Conservation (phyloP, 2,329 filamentous ascomycete genomes). For the Onygenales sp. region DNA sequence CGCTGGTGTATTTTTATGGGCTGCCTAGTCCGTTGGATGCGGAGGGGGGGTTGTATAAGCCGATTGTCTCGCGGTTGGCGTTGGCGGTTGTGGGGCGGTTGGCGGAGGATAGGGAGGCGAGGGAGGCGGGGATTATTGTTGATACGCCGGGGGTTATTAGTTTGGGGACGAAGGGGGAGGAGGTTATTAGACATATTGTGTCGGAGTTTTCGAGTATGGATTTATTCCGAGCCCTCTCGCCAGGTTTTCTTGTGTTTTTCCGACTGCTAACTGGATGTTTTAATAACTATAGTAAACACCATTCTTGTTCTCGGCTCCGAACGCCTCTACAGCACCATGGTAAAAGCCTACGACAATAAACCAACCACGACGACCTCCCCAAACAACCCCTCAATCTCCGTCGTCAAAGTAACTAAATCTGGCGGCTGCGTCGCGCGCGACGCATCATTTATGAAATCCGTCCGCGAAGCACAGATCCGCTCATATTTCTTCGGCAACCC, state of each 20-base stretch:
- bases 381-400: constrained; percentile 46
- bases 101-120: constrained; percentile 62
- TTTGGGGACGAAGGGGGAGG: constrained; percentile 56
- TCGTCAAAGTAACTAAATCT: constrained; percentile 74
- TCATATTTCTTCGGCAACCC: constrained; percentile 88
- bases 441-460: constrained; percentile 60
- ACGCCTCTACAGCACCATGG: constrained; percentile 63
- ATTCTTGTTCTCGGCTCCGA: constrained; percentile 76
- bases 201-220: constrained; percentile 52
- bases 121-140: constrained; percentile 69
- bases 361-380: constrained; percentile 37
- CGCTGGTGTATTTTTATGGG: constrained; percentile 84
- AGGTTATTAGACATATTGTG: constrained; percentile 71
- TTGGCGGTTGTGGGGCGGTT: constrained; percentile 68
- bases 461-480: constrained; percentile 67
- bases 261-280: background rate
- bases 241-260: background rate
- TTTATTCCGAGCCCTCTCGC: no score
- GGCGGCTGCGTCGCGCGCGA: constrained; percentile 75
- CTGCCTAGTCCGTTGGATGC: constrained; percentile 59
- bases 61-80: constrained; percentile 65
- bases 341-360: constrained; percentile 53
- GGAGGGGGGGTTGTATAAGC: constrained; percentile 61
- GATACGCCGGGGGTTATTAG: constrained; percentile 68
- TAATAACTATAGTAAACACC: constrained; percentile 53